Evolutionary conservation across 352 stramenopile genomes (phyloP).

Genomic region (Pythium myriotylum): DNA sequence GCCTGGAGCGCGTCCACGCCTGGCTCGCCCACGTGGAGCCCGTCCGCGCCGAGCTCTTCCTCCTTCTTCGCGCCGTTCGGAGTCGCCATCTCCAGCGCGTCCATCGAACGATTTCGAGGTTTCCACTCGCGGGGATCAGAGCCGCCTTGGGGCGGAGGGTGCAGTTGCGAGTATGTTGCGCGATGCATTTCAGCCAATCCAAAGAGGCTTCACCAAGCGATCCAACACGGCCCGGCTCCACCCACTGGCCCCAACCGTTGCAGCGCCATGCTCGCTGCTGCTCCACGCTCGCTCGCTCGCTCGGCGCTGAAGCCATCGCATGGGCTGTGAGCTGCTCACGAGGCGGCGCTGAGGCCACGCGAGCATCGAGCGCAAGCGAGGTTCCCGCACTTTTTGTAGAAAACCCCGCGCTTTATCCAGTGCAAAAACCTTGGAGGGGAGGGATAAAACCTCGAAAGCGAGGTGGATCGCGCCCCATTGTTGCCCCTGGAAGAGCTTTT

Average conservation of each 20-base stretch:
- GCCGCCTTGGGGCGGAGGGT: no score
- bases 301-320: no score
- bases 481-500: slow-evolving; percentile 6
- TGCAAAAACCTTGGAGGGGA: slow-evolving; percentile 2
- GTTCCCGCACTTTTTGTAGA: slow-evolving; percentile 11
- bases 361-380: no score
- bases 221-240: not conserved
- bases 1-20: slow-evolving; percentile 16
- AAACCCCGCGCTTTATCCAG: slow-evolving; percentile 17
- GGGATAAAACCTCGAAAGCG: slow-evolving; percentile 13
- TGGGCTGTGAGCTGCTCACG: no score
- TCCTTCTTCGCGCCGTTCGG: slow-evolving; percentile 27
- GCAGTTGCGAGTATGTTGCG: slow-evolving; percentile 19
- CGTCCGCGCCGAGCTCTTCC: slow-evolving; percentile 23
- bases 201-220: not conserved
- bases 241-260: no score
- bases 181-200: slow-evolving; percentile 17
- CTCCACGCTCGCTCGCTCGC: no score
- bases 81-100: slow-evolving; percentile 21
- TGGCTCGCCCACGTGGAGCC: slow-evolving; percentile 17
- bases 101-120: slow-evolving; percentile 3
- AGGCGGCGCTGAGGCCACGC: no score
- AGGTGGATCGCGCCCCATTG: slow-evolving; percentile 17
- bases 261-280: no score
- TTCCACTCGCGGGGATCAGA: not conserved